phyloP scores from a whole-genome alignment of 1,284 basidiomycete genomes.

The Xanthoconium separans region DNA sequence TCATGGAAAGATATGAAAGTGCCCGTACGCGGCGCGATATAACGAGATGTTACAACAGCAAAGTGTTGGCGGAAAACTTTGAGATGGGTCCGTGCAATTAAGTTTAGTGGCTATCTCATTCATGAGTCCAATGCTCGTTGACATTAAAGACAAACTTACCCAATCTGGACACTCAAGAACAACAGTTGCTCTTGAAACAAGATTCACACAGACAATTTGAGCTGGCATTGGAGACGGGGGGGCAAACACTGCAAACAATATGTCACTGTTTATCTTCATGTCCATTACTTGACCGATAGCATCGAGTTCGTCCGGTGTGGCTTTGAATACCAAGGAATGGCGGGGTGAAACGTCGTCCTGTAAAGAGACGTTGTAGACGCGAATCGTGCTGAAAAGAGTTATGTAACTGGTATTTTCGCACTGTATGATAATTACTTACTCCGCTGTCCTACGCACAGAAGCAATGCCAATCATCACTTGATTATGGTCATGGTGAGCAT shows the following conservation, averaged over 20 bases:
- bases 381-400: slow-evolving; percentile 18
- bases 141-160: slow-evolving; percentile 13
- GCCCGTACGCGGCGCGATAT: not conserved
- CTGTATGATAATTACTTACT: slow-evolving; percentile 13
- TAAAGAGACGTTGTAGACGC: slow-evolving; percentile 17
- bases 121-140: slow-evolving; percentile 4
- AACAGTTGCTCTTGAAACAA: slow-evolving; percentile 11
- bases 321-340: slow-evolving; percentile 20
- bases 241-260: slow-evolving; percentile 16
- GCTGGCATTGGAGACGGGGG: slow-evolving; percentile 1
- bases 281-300: slow-evolving; percentile 15
- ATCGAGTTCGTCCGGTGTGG: slow-evolving; percentile 17
- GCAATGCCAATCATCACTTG: slow-evolving; percentile 19
- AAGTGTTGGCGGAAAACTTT: slow-evolving; percentile 15
- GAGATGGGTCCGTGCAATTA: slow-evolving; percentile 8
- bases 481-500: slow-evolving; percentile 15
- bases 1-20: slow-evolving; percentile 19
- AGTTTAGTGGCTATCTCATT: slow-evolving; percentile 5
- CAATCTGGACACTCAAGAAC: slow-evolving; percentile 16
- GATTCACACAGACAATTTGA: slow-evolving; percentile 24
- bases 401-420: not conserved
- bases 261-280: slow-evolving; percentile 19
- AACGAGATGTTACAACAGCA: slow-evolving; percentile 7
- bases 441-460: slow-evolving; percentile 5
- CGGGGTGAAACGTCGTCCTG: not conserved